A percentile compares a stretch with the other conserved stretches of the same genome.
phyloP scores from a whole-genome alignment of 2,329 filamentous ascomycete genomes.

The Botrytis galanthina region DNA sequence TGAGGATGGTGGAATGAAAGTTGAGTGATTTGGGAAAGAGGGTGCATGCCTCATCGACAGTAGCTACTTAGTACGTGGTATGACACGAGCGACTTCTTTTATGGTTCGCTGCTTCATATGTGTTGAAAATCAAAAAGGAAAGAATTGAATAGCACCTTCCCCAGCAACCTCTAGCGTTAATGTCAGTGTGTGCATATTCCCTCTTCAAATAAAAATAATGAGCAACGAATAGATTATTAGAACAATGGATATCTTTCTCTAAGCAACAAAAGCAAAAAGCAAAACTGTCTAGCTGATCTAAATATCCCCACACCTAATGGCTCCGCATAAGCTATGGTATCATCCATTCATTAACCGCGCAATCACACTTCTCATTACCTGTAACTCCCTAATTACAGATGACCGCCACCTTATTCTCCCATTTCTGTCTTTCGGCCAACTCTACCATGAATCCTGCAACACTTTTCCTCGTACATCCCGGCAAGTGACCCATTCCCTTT shows the following conservation, averaged over 20 bases:
- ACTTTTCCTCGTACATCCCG: conserved; percentile 22
- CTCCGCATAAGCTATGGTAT: too few relatives aligned
- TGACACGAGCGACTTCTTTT: background rate
- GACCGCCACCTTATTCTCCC: conserved; percentile 6
- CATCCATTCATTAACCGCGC: background rate
- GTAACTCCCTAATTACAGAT: conserved; percentile 14
- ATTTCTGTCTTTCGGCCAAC: background rate
- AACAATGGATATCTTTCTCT: conserved; percentile 14
- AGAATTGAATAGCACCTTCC: background rate
- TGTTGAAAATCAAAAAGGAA: background rate
- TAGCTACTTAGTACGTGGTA: background rate
- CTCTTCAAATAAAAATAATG: background rate
- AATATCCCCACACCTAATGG: background rate
- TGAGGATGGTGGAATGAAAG: conserved; percentile 56
- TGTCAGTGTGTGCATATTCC: too few relatives aligned
- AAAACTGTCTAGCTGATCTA: conserved; percentile 1
- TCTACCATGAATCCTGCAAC: conserved; percentile 49
- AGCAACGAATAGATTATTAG: background rate
- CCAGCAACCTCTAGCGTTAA: background rate
- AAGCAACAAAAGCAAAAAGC: background rate
- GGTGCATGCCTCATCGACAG: background rate
- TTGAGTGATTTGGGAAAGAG: conserved; percentile 24
- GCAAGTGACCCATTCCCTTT: conserved; percentile 23
- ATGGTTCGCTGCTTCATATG: background rate
- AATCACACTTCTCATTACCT: background rate